Conservation (phyloP, 192 early-diverging fungal species). For the Backusella westeae region DNA sequence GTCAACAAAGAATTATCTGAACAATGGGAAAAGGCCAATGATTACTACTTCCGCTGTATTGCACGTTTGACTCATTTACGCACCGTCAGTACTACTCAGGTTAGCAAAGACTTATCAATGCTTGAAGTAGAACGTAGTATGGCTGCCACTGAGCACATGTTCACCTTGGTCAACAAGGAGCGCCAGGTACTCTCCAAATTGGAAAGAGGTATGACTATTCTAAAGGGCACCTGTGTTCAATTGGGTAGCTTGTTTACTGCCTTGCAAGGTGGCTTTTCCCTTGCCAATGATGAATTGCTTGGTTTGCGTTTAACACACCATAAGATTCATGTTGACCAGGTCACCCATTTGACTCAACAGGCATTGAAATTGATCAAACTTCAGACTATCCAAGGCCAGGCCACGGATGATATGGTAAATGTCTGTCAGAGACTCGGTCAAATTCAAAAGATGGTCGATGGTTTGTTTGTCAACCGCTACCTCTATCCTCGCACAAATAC, state of each 20-base stretch:
- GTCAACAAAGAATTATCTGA: conserved; percentile 12
- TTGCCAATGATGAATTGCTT: conserved; percentile 7
- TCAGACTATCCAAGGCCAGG: conserved; percentile 7
- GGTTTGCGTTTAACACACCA: conserved; percentile 27
- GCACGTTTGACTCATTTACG: conserved; percentile 65
- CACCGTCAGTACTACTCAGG: conserved; percentile 33
- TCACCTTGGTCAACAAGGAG: conserved; percentile 60
- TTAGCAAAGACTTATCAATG: conserved; percentile 59
- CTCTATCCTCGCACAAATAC: conserved; percentile 25
- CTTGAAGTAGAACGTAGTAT: conserved; percentile 62
- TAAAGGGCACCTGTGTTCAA: conserved; percentile 30
- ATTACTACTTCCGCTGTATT: conserved; percentile 68
- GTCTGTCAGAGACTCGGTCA: conserved; percentile 1
- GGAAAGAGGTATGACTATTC: conserved; percentile 15
- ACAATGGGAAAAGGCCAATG: conserved; percentile 56
- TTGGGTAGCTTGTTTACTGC: conserved; percentile 14
- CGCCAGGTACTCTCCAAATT: conserved; percentile 25
- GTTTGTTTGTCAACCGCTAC: conserved; percentile 17
- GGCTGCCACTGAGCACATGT: conserved; percentile 66
- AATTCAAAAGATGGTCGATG: conserved; percentile 24
- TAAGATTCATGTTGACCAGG: conserved; percentile 42
- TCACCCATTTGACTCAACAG: conserved; percentile 27
- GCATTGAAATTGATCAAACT: not conserved
- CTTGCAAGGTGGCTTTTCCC: not conserved
- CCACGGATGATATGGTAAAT: conserved; percentile 3